Base-by-base conservation (phyloP, 148 eudicot species). In the Arctostaphylos glauca region DNA sequence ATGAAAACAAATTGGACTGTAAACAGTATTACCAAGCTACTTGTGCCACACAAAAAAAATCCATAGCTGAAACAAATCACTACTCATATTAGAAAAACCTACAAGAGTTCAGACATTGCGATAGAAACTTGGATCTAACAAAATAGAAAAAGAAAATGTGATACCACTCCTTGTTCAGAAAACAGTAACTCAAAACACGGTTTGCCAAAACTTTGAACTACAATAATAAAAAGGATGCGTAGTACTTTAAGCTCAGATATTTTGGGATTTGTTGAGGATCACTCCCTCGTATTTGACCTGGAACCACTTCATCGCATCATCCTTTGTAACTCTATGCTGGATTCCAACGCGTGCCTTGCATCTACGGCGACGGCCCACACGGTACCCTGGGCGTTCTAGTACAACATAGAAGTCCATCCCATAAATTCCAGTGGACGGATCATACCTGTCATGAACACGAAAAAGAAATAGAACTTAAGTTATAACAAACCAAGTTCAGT, bases 381-480 rank as follows among this genome's bases (percentile, higher is more conserved):
- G 86, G 83, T 85, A 88, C 3, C 90, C 88, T 49, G 90, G 90
- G 67, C 90, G 85, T 50, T 88, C 90, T 41, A 88, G 81, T 73
- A 88, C 90, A 43, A 88, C 88, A 52, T 47, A 88, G 88, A 88
- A 88, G 84, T 88, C 90, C 90, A 88, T 88, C 43, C 90, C 90
- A 64, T 85, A 85, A 66, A 88, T 88, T 79, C 90, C 90, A 12
- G 90, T 88, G 10, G 90, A 88, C 1, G 90, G 88, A 48, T 88
- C 90, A 23, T 88, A 88, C 86, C 90, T 88, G 84, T 50, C 48
- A 83, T 53, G 43, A 67, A 75, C 19, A 53, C 47, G 19, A n/a
- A 74, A 77, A 80, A 9, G n/a, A 80, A 9, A 73, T 49, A 25
- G 5, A 13, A 12, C 47, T 14, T 15, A 0, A 77, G n/a, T 54